These are phyloP conservation scores for Xylaria sp. DNA, from an alignment of 2,329 filamentous ascomycete genomes.

Conservation along the genomic window DNA sequence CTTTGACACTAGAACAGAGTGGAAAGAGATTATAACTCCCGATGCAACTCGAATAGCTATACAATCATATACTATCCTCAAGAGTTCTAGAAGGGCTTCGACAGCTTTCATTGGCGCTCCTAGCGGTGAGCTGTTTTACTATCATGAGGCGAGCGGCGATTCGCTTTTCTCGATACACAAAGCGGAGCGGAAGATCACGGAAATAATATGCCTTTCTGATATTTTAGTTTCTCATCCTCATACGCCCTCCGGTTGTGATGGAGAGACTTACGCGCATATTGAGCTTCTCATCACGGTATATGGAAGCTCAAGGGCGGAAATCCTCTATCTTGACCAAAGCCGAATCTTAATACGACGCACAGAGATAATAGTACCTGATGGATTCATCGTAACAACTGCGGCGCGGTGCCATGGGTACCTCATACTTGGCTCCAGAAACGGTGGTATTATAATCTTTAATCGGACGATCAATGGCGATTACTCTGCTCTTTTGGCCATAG, in stretches of 20 bases:
- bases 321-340: constrained; percentile 55
- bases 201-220: constrained; percentile 58
- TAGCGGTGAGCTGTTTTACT: constrained; percentile 61
- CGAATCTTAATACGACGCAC: constrained; percentile 47
- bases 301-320: constrained; percentile 56
- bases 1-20: constrained; percentile 50
- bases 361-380: constrained; percentile 56
- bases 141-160: constrained; percentile 45
- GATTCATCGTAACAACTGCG: constrained; percentile 63
- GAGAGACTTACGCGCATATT: constrained; percentile 20
- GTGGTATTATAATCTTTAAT: constrained; percentile 57
- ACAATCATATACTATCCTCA: constrained; percentile 61
- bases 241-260: background rate
- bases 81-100: constrained; percentile 51
- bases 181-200: constrained; percentile 62
- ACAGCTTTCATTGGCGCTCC: constrained; percentile 62
- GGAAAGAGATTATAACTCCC: constrained; percentile 57
- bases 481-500: constrained; percentile 49
- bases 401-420: constrained; percentile 56
- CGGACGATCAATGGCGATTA: constrained; percentile 43
- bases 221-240: constrained; percentile 8
- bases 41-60: constrained; percentile 54
- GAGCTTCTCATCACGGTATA: constrained; percentile 60
- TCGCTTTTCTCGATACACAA: constrained; percentile 52
- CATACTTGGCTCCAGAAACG: constrained; percentile 66